Evolutionary conservation across 2,329 filamentous ascomycete species (phyloP).

Genomic region (Aspergillus intermedius): DNA sequence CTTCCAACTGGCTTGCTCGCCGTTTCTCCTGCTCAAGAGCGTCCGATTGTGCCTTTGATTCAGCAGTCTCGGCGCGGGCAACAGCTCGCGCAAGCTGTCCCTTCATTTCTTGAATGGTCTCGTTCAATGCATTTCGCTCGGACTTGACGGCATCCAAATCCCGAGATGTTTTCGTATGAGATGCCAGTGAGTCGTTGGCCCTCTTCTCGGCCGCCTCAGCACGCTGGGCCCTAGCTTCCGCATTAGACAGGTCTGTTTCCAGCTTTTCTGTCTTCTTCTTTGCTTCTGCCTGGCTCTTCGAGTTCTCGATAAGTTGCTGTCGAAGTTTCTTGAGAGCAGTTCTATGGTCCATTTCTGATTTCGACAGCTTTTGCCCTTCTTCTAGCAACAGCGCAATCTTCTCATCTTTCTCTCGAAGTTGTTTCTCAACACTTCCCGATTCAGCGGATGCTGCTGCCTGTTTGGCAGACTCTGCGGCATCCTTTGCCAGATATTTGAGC

Average conservation of each 20-base stretch:
- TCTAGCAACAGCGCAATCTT: slow-evolving; percentile 85
- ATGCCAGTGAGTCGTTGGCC: slow-evolving; percentile 50
- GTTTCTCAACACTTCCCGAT: slow-evolving; percentile 64
- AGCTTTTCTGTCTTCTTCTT: slow-evolving; percentile 57
- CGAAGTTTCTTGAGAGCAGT: slow-evolving; percentile 74
- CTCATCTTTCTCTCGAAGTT: slow-evolving; percentile 81
- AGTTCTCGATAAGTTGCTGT: slow-evolving; percentile 45
- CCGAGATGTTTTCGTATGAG: slow-evolving; percentile 46
- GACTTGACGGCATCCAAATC: slow-evolving; percentile 57
- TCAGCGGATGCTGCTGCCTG: slow-evolving; percentile 57
- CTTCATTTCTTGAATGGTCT: slow-evolving; percentile 62
- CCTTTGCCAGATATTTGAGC: slow-evolving; percentile 76
- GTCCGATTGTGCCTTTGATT: slow-evolving; percentile 60
- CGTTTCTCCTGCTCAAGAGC: slow-evolving; percentile 61
- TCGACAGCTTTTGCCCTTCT: slow-evolving; percentile 83
- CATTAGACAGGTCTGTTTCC: slow-evolving; percentile 47
- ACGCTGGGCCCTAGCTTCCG: slow-evolving; percentile 53
- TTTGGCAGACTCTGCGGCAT: slow-evolving; percentile 69
- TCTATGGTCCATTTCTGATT: slow-evolving; percentile 77
- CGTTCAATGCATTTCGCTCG: slow-evolving; percentile 58
- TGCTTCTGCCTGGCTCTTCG: slow-evolving; percentile 44
- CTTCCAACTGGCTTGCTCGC: slow-evolving; percentile 50
- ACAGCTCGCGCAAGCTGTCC: slow-evolving; percentile 62
- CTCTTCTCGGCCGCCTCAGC: slow-evolving; percentile 54
- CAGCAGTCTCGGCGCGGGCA: slow-evolving; percentile 60